Conservation (phyloP, 441 rosid species). For the Biscutella auriculata region DNA sequence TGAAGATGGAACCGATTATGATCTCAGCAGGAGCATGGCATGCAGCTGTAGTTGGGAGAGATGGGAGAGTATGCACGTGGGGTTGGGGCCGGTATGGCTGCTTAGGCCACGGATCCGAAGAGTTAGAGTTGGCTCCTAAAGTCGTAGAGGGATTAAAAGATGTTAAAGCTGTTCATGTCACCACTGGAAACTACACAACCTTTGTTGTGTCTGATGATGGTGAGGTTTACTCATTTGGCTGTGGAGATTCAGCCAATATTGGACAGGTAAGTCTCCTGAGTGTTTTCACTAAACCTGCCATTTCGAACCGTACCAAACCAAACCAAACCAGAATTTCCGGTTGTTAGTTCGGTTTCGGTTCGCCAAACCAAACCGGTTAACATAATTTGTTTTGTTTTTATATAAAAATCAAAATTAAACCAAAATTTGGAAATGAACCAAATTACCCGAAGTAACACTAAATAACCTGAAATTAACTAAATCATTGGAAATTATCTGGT, state of each 20-base stretch:
- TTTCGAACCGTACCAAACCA: too few relatives aligned
- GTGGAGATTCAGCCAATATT: constrained; percentile 72
- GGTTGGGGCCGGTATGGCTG: constrained; percentile 95
- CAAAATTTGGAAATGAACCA: too few relatives aligned
- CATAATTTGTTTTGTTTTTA: too few relatives aligned
- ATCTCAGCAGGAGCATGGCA: constrained; percentile 95
- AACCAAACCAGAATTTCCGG: too few relatives aligned
- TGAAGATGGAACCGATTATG: constrained; percentile 70
- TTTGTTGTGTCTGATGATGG: constrained; percentile 79
- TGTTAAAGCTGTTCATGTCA: constrained; percentile 68
- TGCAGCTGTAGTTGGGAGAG: constrained; percentile 82
- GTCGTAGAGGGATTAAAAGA: constrained; percentile 58
- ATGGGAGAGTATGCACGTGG: constrained; percentile 94
- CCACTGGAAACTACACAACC: constrained; percentile 80
- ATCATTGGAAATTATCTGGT: too few relatives aligned
- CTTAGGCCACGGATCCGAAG: constrained; percentile 85
- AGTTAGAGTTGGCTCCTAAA: constrained; percentile 55
- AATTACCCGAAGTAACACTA: too few relatives aligned
- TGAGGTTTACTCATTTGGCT: constrained; percentile 80
- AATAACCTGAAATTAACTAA: too few relatives aligned
- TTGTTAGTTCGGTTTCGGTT: too few relatives aligned
- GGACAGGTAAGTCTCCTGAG: constrained; percentile 39
- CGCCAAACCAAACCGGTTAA: too few relatives aligned
- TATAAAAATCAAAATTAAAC: too few relatives aligned
- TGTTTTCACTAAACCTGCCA: too few relatives aligned